Base-by-base conservation (phyloP, 371 early-diverging fungal genomes). In the Syncephalastrum sp. region DNA sequence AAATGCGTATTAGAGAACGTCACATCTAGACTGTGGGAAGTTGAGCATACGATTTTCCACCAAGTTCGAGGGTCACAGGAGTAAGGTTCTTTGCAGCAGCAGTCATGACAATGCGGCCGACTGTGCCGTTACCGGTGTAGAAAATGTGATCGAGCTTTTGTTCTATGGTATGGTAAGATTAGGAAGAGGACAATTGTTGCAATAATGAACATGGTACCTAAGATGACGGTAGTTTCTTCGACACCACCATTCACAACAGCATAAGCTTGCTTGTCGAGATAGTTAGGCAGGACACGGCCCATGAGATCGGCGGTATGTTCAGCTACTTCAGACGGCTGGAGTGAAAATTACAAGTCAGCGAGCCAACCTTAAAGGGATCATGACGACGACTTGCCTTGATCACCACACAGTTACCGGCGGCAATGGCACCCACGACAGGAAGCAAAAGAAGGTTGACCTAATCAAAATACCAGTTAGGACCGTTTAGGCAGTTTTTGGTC, bases 341-440 rank as follows among this genome's bases (percentile, higher is more conserved):
- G 53, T 7, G 10, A 13, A 13, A 21, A 46, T 46, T 46, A 46
- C 19, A 7, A 14, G 50, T 29, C 50, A 50, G 16, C 8, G 27
- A 45, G 16, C 33, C 7, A 16, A 2, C 12, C 10, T 13, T 12
- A 33, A 33, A 43, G 24, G 27, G 16, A 43, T 13, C 24, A 47
- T 38, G 4, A 56, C 8, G 23, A 33, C 38, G 17, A 7, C 12
- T 58, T 64, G 74, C 78, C 71, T 97, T 97, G 41, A 95, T 41
- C 10, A 92, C 69, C 42, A 82, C 90, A 13, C 88, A 86, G 78
- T 93, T 92, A 29, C 98, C 98, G 7, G 94, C 94, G 17, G 93
- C 96, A 60, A 98, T 84, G 4, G 96, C 96, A 42, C 92, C 91
- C 5, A 90, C 79, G 6, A 92, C 71, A 13, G 98, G 97, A 23